A percentile compares a stretch with the other conserved stretches of the same genome.
Evolutionary conservation across 768 basidiomycete genomes (phyloP).

Genomic region (Boletus tomentosulus): DNA sequence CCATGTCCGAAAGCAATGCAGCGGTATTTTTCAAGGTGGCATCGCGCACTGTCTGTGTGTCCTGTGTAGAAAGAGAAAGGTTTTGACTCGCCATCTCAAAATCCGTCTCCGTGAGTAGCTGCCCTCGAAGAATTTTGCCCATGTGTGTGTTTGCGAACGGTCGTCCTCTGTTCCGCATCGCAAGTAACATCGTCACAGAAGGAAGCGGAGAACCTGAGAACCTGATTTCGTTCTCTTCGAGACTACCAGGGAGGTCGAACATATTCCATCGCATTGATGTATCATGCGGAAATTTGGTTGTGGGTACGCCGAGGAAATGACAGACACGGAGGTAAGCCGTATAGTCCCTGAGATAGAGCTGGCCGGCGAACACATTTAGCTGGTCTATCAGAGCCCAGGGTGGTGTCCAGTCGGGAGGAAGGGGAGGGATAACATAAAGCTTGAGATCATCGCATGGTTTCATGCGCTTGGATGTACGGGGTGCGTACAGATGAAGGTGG

Average conservation of each 20-base stretch:
- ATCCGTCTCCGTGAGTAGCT: slow-evolving; percentile 5
- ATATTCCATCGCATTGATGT: background rate
- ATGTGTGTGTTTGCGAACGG: slow-evolving; percentile 34
- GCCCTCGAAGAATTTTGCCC: slow-evolving; percentile 33
- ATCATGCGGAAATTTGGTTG: background rate
- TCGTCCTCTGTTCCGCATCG: slow-evolving; percentile 35
- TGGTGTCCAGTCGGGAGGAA: background rate
- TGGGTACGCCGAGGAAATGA: background rate
- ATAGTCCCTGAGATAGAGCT: background rate
- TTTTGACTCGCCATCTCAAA: no score
- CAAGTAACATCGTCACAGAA: slow-evolving; percentile 15
- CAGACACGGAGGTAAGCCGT: background rate
- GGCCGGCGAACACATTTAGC: background rate
- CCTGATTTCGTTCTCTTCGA: background rate
- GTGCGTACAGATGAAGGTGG: slow-evolving; percentile 1
- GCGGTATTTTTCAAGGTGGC: no score
- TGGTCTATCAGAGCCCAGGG: background rate
- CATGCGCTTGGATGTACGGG: background rate
- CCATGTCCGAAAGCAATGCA: no score
- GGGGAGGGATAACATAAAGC: background rate
- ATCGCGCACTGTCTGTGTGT: no score
- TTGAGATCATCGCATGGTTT: background rate
- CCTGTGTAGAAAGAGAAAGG: no score
- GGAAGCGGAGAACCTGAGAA: slow-evolving; percentile 34
- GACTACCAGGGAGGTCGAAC: background rate